Evolutionary conservation across 2,329 filamentous ascomycete genomes (phyloP).

Genomic region (Arthrobotrys entomopaga): DNA sequence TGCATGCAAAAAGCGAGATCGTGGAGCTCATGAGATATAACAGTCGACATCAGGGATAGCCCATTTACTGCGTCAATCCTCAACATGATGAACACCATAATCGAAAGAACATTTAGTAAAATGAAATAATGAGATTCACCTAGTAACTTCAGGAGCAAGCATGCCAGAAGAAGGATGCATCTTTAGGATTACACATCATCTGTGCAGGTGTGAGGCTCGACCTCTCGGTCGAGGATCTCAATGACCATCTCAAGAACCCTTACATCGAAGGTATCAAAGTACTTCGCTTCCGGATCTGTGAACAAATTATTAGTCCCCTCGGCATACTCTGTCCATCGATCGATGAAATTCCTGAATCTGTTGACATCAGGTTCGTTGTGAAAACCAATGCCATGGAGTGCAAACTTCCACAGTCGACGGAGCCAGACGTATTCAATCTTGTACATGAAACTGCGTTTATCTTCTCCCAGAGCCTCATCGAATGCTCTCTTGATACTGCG

Average conservation of each 20-base stretch:
- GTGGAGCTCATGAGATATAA: no score
- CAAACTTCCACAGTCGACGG: slow-evolving; percentile 52
- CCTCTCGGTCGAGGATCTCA: background rate
- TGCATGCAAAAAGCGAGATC: no score
- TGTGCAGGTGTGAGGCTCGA: background rate
- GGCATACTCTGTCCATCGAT: slow-evolving; percentile 27
- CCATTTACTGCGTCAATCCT: no score
- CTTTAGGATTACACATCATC: background rate
- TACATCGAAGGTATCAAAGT: background rate
- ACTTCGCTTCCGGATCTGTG: slow-evolving; percentile 17
- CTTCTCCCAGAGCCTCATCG: slow-evolving; percentile 18
- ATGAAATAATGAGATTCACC: no score
- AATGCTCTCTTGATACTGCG: slow-evolving; percentile 37
- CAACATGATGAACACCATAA: no score
- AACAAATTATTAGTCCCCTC: slow-evolving; percentile 26
- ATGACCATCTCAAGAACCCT: background rate
- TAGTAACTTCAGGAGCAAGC: no score
- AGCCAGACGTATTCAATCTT: slow-evolving; percentile 49
- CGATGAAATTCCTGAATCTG: slow-evolving; percentile 34
- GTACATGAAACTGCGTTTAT: slow-evolving; percentile 37
- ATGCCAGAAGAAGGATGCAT: no score
- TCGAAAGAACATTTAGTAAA: no score
- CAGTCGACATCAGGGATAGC: no score
- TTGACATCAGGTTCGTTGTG: slow-evolving; percentile 7
- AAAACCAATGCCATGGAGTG: slow-evolving; percentile 13